Evolutionary conservation across 2,329 filamentous ascomycete genomes (phyloP).

Genomic region (Fusarium zealandicum): DNA sequence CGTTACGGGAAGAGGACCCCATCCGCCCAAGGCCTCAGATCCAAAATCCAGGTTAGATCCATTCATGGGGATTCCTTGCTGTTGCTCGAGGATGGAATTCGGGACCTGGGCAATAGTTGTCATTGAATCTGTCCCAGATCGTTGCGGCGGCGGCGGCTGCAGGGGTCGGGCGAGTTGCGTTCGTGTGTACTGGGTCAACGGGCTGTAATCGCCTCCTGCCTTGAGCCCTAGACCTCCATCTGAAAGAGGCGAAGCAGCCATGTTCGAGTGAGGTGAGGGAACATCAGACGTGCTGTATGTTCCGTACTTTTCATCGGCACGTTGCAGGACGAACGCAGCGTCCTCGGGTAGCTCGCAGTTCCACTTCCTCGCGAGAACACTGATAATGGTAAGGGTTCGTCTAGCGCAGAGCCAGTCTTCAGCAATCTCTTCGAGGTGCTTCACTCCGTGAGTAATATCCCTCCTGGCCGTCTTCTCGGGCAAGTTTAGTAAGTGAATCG

Average conservation of each 20-base stretch:
- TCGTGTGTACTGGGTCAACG: conserved; percentile 46
- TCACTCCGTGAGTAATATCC: conserved; percentile 89
- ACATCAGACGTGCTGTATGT: conserved; percentile 70
- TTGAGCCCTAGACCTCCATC: conserved; percentile 39
- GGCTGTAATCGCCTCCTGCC: conserved; percentile 45
- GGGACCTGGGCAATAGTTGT: conserved; percentile 23
- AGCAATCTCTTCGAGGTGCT: conserved; percentile 92
- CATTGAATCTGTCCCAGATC: conserved; percentile 23
- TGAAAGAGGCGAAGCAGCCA: conserved; percentile 43
- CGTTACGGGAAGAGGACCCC: conserved; percentile 34
- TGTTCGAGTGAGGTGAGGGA: conserved; percentile 58
- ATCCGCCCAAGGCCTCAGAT: conserved; percentile 38
- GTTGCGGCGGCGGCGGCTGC: conserved; percentile 28
- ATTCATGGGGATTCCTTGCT: conserved; percentile 33
- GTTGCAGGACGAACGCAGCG: conserved; percentile 75
- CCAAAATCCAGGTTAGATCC: conserved; percentile 32
- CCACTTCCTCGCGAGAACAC: conserved; percentile 88
- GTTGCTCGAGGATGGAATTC: conserved; percentile 18
- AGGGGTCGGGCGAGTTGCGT: conserved; percentile 35
- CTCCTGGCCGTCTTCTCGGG: conserved; percentile 89
- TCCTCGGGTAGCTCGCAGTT: conserved; percentile 86
- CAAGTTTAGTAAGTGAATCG: conserved; percentile 90
- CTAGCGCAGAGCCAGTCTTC: conserved; percentile 93
- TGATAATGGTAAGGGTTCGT: conserved; percentile 83
- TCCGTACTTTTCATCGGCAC: conserved; percentile 82